These are phyloP conservation scores for Trichothecium sympodiale DNA, from an alignment of 2,329 filamentous ascomycete genomes.

Conservation along the genomic window DNA sequence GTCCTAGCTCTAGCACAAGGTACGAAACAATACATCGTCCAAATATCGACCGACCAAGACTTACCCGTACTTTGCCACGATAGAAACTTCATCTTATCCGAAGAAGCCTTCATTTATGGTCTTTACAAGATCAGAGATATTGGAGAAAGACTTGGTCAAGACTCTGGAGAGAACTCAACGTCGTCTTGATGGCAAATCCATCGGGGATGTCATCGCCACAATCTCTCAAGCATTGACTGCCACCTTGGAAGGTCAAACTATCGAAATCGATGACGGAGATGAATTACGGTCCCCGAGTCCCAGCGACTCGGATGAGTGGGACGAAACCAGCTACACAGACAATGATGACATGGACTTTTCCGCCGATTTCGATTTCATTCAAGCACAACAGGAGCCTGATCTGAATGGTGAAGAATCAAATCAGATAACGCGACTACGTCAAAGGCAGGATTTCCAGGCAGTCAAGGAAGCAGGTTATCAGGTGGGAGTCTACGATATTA, in stretches of 20 bases:
- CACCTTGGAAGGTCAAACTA: too few species aligned
- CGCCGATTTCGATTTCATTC: too few species aligned
- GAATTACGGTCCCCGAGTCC: too few species aligned
- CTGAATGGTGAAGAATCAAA: neutral
- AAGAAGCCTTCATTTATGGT: too few species aligned
- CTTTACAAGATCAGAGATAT: too few species aligned
- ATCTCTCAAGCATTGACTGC: too few species aligned
- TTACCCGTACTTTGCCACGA: too few species aligned
- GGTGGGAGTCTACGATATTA: neutral
- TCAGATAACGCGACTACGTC: neutral
- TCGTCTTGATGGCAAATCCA: neutral
- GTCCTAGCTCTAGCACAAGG: slow-evolving; percentile 26
- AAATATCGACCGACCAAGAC: too few species aligned
- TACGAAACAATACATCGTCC: slow-evolving; percentile 6
- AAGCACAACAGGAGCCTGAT: neutral
- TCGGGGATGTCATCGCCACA: neutral
- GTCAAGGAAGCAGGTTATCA: neutral
- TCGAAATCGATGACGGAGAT: too few species aligned
- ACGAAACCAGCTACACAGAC: neutral
- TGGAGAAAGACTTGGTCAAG: neutral
- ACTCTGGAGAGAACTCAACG: neutral
- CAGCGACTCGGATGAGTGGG: too few species aligned
- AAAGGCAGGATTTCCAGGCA: neutral
- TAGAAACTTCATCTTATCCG: too few species aligned
- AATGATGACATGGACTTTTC: neutral